Evolutionary conservation across 495 filamentous ascomycete genomes (phyloP).

Genomic region (Penicillium salamii): DNA sequence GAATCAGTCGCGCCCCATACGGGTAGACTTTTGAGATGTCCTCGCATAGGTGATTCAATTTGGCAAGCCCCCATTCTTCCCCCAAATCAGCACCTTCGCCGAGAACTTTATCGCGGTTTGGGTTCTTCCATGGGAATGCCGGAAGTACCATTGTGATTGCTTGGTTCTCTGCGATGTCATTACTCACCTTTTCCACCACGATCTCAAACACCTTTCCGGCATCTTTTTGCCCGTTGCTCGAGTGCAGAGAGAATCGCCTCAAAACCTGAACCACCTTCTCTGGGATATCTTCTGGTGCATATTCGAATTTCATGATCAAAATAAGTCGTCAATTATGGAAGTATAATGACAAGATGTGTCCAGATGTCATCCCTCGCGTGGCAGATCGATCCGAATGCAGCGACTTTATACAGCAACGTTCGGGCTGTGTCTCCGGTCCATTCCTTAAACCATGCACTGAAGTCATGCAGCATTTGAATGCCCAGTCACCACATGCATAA

Average conservation of each 20-base stretch:
- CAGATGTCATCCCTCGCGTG: neutral
- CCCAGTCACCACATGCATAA: neutral
- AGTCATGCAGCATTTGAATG: neutral
- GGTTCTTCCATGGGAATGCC: conserved; percentile 9
- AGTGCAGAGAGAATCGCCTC: conserved; percentile 1
- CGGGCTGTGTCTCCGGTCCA: no score
- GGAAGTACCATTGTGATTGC: conserved; percentile 5
- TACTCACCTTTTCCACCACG: conserved; percentile 1
- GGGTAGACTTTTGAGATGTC: conserved; percentile 9
- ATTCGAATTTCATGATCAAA: conserved; percentile 5
- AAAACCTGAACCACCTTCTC: neutral
- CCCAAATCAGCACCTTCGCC: conserved; percentile 1
- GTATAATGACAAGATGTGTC: no score
- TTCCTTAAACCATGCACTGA: no score
- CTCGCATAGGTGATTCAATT: conserved; percentile 6
- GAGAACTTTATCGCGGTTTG: conserved; percentile 4
- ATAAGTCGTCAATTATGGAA: neutral
- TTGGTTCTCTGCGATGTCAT: conserved; percentile 1
- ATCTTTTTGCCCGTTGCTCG: neutral
- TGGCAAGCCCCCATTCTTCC: conserved; percentile 3
- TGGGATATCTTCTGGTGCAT: neutral
- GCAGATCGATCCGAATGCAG: neutral
- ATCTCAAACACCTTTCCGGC: conserved; percentile 2
- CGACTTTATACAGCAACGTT: neutral
- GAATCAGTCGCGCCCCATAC: conserved; percentile 7